These are phyloP conservation scores for Podosphaera aphanis DNA, from an alignment of 2,329 filamentous ascomycete species.

Conservation along the genomic window DNA sequence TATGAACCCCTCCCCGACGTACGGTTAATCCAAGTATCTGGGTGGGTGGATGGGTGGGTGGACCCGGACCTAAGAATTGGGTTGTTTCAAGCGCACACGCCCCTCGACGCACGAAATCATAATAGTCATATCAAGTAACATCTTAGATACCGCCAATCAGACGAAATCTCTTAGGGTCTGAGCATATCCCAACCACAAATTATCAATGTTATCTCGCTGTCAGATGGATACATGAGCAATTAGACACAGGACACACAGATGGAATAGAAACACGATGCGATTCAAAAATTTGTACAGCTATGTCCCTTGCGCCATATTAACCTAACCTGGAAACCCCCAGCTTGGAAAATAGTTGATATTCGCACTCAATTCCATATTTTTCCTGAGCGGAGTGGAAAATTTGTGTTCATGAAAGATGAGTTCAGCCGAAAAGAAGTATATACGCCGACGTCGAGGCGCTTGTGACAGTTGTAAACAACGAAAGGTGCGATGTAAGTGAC, in stretches of 20 bases:
- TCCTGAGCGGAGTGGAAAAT: neutral
- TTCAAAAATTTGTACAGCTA: neutral
- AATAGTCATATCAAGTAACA: neutral
- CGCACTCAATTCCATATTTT: neutral
- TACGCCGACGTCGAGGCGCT: neutral
- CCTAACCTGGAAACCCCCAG: neutral
- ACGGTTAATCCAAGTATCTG: no score
- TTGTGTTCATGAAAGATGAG: neutral
- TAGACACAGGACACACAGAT: neutral
- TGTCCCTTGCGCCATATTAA: neutral
- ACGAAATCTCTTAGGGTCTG: neutral
- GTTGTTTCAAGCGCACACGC: neutral
- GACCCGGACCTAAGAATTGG: neutral
- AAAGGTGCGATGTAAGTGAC: neutral
- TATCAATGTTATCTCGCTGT: neutral
- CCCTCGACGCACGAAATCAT: neutral
- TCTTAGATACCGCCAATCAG: neutral
- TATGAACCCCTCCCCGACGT: no score
- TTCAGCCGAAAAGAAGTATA: neutral
- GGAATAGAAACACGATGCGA: neutral
- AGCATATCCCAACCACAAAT: neutral
- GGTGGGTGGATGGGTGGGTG: no score
- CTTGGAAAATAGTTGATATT: neutral
- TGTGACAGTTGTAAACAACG: neutral
- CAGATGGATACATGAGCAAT: neutral